Conservation (phyloP, 768 basidiomycete genomes). For the Boletus tomentosulus region DNA sequence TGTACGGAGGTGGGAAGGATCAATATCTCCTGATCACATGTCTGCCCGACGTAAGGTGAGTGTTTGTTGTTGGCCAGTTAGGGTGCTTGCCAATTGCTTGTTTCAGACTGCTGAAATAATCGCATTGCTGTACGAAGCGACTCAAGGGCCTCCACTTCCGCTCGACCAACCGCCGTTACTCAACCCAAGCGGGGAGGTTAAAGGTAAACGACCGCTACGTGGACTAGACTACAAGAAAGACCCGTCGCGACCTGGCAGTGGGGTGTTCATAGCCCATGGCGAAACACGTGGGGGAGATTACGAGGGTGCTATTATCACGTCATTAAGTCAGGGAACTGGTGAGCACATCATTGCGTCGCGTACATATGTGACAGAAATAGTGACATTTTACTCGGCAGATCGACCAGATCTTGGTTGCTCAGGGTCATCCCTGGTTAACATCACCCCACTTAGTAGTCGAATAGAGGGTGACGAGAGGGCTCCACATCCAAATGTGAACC, state of each 20-base stretch:
- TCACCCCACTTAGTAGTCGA: slow-evolving; percentile 43
- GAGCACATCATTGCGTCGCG: slow-evolving; percentile 29
- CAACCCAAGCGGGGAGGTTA: slow-evolving; percentile 77
- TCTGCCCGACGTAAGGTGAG: slow-evolving; percentile 83
- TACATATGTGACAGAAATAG: not conserved
- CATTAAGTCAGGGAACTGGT: slow-evolving; percentile 48
- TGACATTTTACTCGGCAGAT: slow-evolving; percentile 7
- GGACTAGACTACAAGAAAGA: slow-evolving; percentile 76
- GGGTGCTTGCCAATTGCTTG: not conserved
- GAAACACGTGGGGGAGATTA: slow-evolving; percentile 44
- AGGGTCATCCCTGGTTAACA: slow-evolving; percentile 49
- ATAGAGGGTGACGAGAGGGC: slow-evolving; percentile 28
- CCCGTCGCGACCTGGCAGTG: slow-evolving; percentile 77
- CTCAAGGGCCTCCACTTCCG: slow-evolving; percentile 63
- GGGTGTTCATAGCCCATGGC: slow-evolving; percentile 70
- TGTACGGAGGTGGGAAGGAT: slow-evolving; percentile 81
- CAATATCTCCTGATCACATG: slow-evolving; percentile 91
- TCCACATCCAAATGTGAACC: slow-evolving; percentile 61
- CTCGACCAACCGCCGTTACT: slow-evolving; percentile 58
- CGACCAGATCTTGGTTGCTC: slow-evolving; percentile 11
- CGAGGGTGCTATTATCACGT: slow-evolving; percentile 50
- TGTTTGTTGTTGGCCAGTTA: slow-evolving; percentile 2
- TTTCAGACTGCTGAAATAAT: slow-evolving; percentile 88
- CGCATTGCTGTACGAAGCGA: slow-evolving; percentile 85
- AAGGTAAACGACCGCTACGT: slow-evolving; percentile 46